Percentiles rank a stretch among this genome's conserved stretches.
Conservation (phyloP, 495 filamentous ascomycete species). For the Xylaria intraflava region DNA sequence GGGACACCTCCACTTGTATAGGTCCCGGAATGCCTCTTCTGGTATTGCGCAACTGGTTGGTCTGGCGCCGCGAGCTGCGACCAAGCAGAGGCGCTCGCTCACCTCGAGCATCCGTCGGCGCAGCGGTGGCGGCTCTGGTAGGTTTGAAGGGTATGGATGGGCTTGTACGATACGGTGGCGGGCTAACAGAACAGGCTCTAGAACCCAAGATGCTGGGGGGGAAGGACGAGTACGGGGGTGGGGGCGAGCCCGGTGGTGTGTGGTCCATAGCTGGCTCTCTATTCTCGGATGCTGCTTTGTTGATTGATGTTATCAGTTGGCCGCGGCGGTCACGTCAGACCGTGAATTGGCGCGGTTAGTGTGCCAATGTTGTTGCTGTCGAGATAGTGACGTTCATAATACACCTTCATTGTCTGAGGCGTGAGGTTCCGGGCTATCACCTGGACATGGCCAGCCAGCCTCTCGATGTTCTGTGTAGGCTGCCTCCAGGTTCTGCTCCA, state of each 20-base stretch:
- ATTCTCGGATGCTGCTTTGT: too few species aligned
- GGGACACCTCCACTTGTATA: not conserved
- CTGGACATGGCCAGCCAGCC: too few species aligned
- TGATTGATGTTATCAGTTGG: not conserved
- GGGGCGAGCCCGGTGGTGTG: not conserved
- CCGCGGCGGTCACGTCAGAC: not conserved
- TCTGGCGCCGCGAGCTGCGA: not conserved
- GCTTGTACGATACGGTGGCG: not conserved
- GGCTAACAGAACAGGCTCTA: not conserved
- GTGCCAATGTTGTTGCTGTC: too few species aligned
- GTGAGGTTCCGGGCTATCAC: too few species aligned
- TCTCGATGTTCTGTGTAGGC: too few species aligned
- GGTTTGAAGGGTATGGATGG: not conserved
- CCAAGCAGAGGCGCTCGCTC: not conserved
- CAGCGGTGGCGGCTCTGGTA: not conserved
- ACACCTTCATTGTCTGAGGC: too few species aligned
- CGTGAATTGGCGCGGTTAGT: too few species aligned
- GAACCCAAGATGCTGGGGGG: not conserved
- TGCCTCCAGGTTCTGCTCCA: not conserved
- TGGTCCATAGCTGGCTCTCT: not conserved
- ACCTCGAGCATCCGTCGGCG: not conserved
- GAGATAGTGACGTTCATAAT: too few species aligned
- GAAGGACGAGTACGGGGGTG: not conserved
- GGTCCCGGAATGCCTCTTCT: too few species aligned
- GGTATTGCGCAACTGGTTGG: too few species aligned